These are phyloP conservation scores for Emmonsiellopsis sp. DNA, from an alignment of 2,329 filamentous ascomycete species.

Conservation along the genomic window DNA sequence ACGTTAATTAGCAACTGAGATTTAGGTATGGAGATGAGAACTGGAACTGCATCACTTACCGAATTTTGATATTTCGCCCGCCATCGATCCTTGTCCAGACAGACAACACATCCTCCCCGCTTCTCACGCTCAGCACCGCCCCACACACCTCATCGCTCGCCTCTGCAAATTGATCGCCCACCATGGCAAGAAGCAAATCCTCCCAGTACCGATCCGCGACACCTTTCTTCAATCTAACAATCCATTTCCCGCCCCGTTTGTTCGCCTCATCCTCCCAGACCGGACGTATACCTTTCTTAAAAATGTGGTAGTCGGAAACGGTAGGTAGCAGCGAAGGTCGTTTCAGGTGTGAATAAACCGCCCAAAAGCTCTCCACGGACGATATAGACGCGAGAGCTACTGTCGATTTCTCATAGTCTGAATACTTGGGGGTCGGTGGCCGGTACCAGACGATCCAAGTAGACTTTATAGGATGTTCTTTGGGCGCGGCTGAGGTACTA, in stretches of 20 bases:
- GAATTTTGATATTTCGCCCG: constrained; percentile 89
- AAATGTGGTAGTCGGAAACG: constrained; percentile 96
- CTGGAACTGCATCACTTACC: constrained; percentile 47
- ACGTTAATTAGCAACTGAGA: neutral
- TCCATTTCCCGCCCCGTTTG: constrained; percentile 94
- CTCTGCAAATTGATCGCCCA: constrained; percentile 90
- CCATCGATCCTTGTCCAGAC: constrained; percentile 96
- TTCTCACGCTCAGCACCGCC: constrained; percentile 85
- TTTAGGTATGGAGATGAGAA: neutral
- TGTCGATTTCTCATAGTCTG: constrained; percentile 96
- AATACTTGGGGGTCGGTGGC: constrained; percentile 91
- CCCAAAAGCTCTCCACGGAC: constrained; percentile 85
- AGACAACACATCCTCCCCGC: constrained; percentile 93
- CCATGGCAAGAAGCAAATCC: constrained; percentile 77
- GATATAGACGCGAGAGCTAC: constrained; percentile 74
- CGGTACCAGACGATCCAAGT: constrained; percentile 97
- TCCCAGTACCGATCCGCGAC: constrained; percentile 97
- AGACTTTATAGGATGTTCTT: constrained; percentile 61
- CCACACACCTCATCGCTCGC: constrained; percentile 92
- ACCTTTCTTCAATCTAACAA: constrained; percentile 92
- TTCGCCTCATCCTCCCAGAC: constrained; percentile 99
- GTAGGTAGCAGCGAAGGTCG: constrained; percentile 78
- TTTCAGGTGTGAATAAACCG: constrained; percentile 80
- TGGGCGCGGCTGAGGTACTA: constrained; percentile 19
- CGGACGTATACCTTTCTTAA: constrained; percentile 90